Conservation (phyloP, 116 monocot genomes). For the Zostera marina region DNA sequence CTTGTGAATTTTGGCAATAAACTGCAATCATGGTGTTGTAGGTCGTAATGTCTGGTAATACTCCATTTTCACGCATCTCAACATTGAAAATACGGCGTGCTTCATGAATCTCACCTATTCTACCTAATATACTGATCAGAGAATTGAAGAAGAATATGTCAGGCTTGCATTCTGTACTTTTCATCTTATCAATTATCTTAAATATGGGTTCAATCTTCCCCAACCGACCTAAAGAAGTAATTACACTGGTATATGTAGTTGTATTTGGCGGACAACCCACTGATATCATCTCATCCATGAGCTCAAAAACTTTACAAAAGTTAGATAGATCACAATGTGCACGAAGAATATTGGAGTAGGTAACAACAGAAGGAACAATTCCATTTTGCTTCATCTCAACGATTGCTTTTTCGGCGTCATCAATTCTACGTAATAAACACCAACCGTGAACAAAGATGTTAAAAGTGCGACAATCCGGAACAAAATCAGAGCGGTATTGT, state of each 20-base stretch:
- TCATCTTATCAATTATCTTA: constrained; percentile 44
- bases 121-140: constrained; percentile 55
- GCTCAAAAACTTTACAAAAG: constrained; percentile 41
- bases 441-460: constrained; percentile 86
- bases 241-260: constrained; percentile 63
- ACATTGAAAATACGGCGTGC: constrained; percentile 39
- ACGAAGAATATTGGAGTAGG: constrained; percentile 56
- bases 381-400: constrained; percentile 60
- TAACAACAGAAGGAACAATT: constrained; percentile 55
- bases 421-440: constrained; percentile 44
- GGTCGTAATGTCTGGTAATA: constrained; percentile 36
- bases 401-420: constrained; percentile 59
- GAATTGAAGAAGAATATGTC: constrained; percentile 65
- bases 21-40: constrained; percentile 75
- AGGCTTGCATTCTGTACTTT: constrained; percentile 42
- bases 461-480: constrained; percentile 48
- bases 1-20: constrained; percentile 33
- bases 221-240: constrained; percentile 36
- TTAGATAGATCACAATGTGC: constrained; percentile 39
- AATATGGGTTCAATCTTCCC: constrained; percentile 26
- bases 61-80: constrained; percentile 47
- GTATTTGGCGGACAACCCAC: constrained; percentile 61
- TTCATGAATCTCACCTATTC: constrained; percentile 25
- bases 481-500: constrained; percentile 28
- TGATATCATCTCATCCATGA: constrained; percentile 59